Evolutionary conservation across 495 filamentous ascomycete genomes (phyloP).

Genomic region (Lophium mytilinum): DNA sequence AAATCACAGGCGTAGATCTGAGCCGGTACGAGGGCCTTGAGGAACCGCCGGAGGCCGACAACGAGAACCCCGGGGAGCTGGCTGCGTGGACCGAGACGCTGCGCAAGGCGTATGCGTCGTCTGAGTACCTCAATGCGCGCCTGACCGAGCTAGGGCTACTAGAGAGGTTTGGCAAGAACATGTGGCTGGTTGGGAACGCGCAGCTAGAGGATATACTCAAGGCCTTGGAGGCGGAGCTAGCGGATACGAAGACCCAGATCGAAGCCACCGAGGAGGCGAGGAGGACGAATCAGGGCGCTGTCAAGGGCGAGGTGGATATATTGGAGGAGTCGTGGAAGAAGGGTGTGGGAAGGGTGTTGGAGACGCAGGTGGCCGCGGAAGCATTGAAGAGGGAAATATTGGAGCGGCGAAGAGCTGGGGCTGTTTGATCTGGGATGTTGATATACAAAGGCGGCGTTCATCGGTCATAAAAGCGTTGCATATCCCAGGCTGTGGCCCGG

Average conservation of each 20-base stretch:
- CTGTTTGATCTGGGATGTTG: slow-evolving; percentile 2
- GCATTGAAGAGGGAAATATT: slow-evolving; percentile 55
- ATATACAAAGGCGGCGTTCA: too few relatives aligned
- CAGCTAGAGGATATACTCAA: slow-evolving; percentile 66
- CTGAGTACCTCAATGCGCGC: slow-evolving; percentile 57
- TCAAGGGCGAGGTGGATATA: slow-evolving; percentile 55
- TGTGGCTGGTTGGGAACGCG: slow-evolving; percentile 80
- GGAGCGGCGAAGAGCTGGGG: slow-evolving; percentile 41
- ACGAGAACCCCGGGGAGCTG: slow-evolving; percentile 16
- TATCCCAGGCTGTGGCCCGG: too few relatives aligned
- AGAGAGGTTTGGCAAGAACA: slow-evolving; percentile 75
- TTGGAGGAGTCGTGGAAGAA: slow-evolving; percentile 59
- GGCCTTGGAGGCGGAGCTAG: slow-evolving; percentile 69
- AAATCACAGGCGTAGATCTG: slow-evolving; percentile 58
- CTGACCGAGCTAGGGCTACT: slow-evolving; percentile 65
- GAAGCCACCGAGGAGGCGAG: slow-evolving; percentile 65
- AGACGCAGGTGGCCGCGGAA: slow-evolving; percentile 65
- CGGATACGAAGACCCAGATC: slow-evolving; percentile 51
- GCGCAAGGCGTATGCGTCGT: slow-evolving; percentile 51
- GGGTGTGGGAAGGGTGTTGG: slow-evolving; percentile 43
- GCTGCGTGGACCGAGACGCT: slow-evolving; percentile 28
- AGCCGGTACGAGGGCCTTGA: slow-evolving; percentile 68
- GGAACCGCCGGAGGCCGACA: slow-evolving; percentile 27
- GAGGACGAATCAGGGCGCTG: slow-evolving; percentile 59
- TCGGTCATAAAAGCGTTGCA: too few relatives aligned